phyloP scores from a whole-genome alignment of 2,329 filamentous ascomycete genomes.

The Teratosphaeria viscida region DNA sequence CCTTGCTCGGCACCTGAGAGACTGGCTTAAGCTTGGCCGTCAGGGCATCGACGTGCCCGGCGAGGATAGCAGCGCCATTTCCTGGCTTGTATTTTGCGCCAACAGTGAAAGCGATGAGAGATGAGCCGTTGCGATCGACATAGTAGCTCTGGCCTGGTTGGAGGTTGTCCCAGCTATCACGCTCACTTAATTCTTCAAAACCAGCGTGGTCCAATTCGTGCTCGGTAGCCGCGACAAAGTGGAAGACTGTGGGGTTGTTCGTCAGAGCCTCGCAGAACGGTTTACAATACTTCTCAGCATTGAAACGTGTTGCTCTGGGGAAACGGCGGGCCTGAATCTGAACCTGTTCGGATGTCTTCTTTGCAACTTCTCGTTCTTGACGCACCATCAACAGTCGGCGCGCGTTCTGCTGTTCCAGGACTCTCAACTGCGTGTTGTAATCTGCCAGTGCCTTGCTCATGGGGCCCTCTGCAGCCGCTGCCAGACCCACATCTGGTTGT shows the following conservation, averaged over 20 bases:
- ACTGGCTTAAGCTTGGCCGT: slow-evolving; percentile 88
- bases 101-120: slow-evolving; percentile 74
- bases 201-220: slow-evolving; percentile 60
- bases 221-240: slow-evolving; percentile 72
- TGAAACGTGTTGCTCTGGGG: slow-evolving; percentile 15
- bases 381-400: background rate
- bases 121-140: slow-evolving; percentile 72
- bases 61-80: slow-evolving; percentile 79
- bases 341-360: background rate
- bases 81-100: slow-evolving; percentile 72
- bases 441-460: slow-evolving; percentile 66
- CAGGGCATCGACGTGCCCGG: slow-evolving; percentile 85
- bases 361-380: background rate
- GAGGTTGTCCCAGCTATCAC: slow-evolving; percentile 67
- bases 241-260: slow-evolving; percentile 86
- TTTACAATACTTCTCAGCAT: slow-evolving; percentile 20
- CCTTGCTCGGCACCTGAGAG: slow-evolving; percentile 70
- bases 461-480: background rate
- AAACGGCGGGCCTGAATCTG: background rate
- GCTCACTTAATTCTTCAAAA: slow-evolving; percentile 68
- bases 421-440: slow-evolving; percentile 76
- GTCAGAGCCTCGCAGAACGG: slow-evolving; percentile 69
- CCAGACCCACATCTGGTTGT: background rate
- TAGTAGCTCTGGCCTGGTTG: slow-evolving; percentile 81
- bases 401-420: slow-evolving; percentile 44